Percentiles rank a stretch among this genome's conserved stretches.
phyloP scores from a whole-genome alignment of 2,329 filamentous ascomycete species.

The Myotisia sp. region DNA sequence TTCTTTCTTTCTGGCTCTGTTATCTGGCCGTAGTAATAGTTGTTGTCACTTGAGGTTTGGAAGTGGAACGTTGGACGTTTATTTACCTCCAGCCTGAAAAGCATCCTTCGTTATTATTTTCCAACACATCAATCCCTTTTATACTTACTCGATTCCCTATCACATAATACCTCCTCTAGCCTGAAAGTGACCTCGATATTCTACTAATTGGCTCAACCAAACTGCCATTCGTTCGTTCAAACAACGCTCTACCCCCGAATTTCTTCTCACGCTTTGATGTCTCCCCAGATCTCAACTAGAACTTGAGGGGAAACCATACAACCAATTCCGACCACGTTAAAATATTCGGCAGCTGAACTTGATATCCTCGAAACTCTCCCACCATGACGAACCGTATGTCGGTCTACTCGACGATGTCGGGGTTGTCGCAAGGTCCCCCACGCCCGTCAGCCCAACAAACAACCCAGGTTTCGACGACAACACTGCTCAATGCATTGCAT shows the following conservation, averaged over 20 bases:
- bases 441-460: conserved; percentile 50
- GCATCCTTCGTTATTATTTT: no score
- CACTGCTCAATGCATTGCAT: conserved; percentile 80
- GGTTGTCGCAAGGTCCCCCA: conserved; percentile 41
- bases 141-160: neutral
- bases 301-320: neutral
- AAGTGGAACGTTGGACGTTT: no score
- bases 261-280: conserved; percentile 4
- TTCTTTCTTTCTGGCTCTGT: neutral
- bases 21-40: neutral
- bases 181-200: no score
- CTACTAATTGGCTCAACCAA: no score
- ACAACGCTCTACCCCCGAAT: neutral
- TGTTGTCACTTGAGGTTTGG: no score
- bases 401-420: conserved; percentile 47
- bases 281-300: neutral
- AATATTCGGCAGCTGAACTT: neutral
- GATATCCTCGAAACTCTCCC: neutral
- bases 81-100: neutral
- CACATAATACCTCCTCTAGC: no score
- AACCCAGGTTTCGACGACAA: conserved; percentile 78
- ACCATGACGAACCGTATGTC: conserved; percentile 48
- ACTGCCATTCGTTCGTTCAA: neutral
- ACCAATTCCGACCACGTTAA: conserved; percentile 1
- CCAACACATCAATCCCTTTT: no score